Percentiles rank a stretch among this genome's conserved stretches.
phyloP scores from a whole-genome alignment of 257 asterid species.

The Avicennia marina region DNA sequence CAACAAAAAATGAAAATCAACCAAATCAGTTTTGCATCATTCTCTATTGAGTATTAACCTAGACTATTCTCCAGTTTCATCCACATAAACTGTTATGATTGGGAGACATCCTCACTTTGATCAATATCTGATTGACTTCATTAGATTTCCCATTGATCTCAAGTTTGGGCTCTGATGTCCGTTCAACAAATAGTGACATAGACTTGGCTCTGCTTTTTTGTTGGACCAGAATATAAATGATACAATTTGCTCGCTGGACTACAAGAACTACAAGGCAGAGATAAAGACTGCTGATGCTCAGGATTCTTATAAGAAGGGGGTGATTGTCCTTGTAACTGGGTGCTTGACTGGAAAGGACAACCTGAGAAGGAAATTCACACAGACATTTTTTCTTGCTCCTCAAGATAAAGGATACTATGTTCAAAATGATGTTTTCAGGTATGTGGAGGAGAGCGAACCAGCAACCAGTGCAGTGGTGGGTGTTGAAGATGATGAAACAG shows the following conservation, averaged over 20 bases:
- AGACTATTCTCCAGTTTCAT: too few species aligned
- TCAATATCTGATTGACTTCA: too few species aligned
- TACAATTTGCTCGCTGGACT: constrained; percentile 69
- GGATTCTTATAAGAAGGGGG: constrained; percentile 65
- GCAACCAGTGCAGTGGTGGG: constrained; percentile 20
- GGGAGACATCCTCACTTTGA: too few species aligned
- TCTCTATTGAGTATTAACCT: too few species aligned
- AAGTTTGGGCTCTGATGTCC: not conserved
- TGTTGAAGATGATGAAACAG: constrained; percentile 35
- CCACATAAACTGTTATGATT: too few species aligned
- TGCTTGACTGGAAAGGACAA: constrained; percentile 81
- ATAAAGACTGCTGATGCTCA: constrained; percentile 92
- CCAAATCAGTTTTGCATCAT: not conserved
- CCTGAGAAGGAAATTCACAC: constrained; percentile 59
- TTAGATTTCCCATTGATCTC: too few species aligned
- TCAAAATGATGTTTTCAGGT: constrained; percentile 50
- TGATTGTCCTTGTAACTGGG: constrained; percentile 83
- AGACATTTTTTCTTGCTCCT: constrained; percentile 93
- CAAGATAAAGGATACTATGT: constrained; percentile 89
- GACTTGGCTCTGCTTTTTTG: constrained; percentile 16
- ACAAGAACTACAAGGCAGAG: constrained; percentile 91
- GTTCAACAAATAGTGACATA: not conserved
- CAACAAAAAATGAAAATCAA: not conserved
- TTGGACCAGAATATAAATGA: constrained; percentile 67
- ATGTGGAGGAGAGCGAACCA: constrained; percentile 51